Base-by-base conservation (phyloP, 192 early-diverging fungal genomes). In the Coemansia sp. region DNA sequence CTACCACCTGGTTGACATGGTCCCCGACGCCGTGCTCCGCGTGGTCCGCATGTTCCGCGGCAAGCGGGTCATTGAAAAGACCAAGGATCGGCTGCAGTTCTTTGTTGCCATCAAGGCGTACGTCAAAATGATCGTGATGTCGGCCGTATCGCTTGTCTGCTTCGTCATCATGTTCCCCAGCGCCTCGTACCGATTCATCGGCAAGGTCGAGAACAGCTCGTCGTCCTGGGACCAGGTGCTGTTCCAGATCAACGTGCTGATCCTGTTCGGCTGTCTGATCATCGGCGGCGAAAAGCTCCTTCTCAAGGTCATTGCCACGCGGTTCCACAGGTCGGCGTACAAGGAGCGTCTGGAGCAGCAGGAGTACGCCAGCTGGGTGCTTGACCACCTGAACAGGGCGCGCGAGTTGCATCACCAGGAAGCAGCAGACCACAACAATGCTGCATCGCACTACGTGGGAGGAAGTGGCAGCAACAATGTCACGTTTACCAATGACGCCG, bases 311-410 rank as follows among this genome's bases (percentile, higher is more conserved):
- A 85, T 88, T 32, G 86, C 88, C n/a, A 86, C 85, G 16, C 79
- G 84, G 45, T 90, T 90, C 74, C 87, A 88, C 63, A 78, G 84
- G 42, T 86, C 84, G 0, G 87, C 87, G 0, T 90, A 90, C 70
- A 87, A 86, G 60, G 88, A 90, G 62, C 87, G 88, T 36, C 71
- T 90, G 63, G 76, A 68, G 65, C 78, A 85, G 57, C 84, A 85
- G 71, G 80, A 84, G 46, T 86, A 89, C 32, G 84, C 84, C 46
- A 77, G 87, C 61, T 82, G 82, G 75, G 86, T 89, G 7, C 77
- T 89, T 19, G 86, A 87, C 69, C 86, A 81, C 13, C 68, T 88
- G 43, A 84, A 85, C 57, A 78, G 76, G 5, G 74, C 87, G 42
- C 86, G 85, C 68, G 80, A 82, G 26, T 3, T 26, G 26, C 26